A percentile compares a stretch with the other conserved stretches of the same genome.
phyloP scores from a whole-genome alignment of 805 yeast species.

The Tetrapisispora taiwanensis region DNA sequence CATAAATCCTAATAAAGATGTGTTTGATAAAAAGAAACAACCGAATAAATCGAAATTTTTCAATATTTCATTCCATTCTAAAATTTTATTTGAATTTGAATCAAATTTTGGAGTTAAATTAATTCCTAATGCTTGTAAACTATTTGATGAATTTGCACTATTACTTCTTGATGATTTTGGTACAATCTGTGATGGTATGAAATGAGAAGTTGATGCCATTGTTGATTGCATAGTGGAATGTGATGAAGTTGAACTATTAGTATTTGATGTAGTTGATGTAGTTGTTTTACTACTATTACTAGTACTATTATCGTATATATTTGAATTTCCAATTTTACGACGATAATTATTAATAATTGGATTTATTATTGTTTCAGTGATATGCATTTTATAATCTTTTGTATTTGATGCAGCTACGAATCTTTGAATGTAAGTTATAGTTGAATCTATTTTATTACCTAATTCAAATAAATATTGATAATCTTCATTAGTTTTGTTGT shows the following conservation, averaged over 20 bases:
- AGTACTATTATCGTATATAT: too few relatives aligned
- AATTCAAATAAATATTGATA: neutral
- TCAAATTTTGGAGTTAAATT: neutral
- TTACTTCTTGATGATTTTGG: neutral
- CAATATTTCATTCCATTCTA: conserved; percentile 5
- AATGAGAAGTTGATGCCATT: neutral
- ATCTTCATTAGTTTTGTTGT: neutral
- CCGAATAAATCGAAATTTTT: conserved; percentile 37
- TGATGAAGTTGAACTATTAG: neutral
- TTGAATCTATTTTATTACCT: conserved; percentile 27
- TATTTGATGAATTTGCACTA: neutral
- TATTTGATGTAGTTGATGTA: neutral
- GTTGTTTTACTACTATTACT: neutral
- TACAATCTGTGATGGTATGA: neutral
- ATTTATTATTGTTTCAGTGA: neutral
- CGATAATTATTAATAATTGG: neutral
- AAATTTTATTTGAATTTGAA: neutral
- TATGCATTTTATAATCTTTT: conserved; percentile 27
- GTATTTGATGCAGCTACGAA: conserved; percentile 42
- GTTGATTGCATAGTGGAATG: neutral
- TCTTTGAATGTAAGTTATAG: conserved; percentile 33
- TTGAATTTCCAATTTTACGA: neutral
- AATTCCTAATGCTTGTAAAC: neutral
- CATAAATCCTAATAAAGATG: conserved; percentile 30
- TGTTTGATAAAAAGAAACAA: conserved; percentile 33